These are phyloP conservation scores for Colletotrichum eremochloae DNA, from an alignment of 2,329 filamentous ascomycete species.

Conservation along the genomic window DNA sequence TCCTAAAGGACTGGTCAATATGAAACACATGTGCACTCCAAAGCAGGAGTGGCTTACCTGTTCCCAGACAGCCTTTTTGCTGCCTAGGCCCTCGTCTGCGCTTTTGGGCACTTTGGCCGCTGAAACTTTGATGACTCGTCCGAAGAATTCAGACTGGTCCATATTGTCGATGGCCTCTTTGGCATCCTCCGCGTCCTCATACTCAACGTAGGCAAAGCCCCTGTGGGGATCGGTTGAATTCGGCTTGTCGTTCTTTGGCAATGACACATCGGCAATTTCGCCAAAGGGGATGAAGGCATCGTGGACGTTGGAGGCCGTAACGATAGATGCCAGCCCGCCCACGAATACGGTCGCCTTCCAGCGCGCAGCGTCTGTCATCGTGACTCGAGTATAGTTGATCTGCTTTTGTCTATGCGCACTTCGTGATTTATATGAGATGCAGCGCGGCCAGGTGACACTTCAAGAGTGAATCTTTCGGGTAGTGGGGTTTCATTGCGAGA, in stretches of 20 bases:
- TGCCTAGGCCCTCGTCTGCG: slow-evolving; percentile 86
- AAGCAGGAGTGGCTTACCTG: slow-evolving; percentile 73
- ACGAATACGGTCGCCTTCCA: slow-evolving; percentile 95
- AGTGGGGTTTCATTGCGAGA: slow-evolving; percentile 30
- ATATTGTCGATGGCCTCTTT: slow-evolving; percentile 98
- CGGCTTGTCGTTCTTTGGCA: slow-evolving; percentile 88
- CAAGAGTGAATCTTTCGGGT: slow-evolving; percentile 33
- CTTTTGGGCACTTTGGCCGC: slow-evolving; percentile 93
- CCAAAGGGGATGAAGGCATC: slow-evolving; percentile 98
- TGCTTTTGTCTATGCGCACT: not conserved
- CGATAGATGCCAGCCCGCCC: slow-evolving; percentile 85
- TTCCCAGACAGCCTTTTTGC: slow-evolving; percentile 96
- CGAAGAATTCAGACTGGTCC: slow-evolving; percentile 96
- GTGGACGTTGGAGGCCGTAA: slow-evolving; percentile 81
- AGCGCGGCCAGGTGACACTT: not conserved
- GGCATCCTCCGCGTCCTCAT: slow-evolving; percentile 86
- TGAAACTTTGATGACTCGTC: slow-evolving; percentile 90
- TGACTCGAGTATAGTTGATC: slow-evolving; percentile 39
- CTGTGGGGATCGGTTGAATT: slow-evolving; percentile 85
- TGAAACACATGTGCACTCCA: not conserved
- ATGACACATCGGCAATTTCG: slow-evolving; percentile 90
- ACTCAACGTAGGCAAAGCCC: slow-evolving; percentile 97
- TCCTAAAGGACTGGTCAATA: slow-evolving; percentile 70
- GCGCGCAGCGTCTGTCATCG: slow-evolving; percentile 85
- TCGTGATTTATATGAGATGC: not conserved